Percentiles rank a stretch among this genome's conserved stretches.
Conservation (phyloP, 2,329 filamentous ascomycete species). For the Aspergillus luchuensis region DNA sequence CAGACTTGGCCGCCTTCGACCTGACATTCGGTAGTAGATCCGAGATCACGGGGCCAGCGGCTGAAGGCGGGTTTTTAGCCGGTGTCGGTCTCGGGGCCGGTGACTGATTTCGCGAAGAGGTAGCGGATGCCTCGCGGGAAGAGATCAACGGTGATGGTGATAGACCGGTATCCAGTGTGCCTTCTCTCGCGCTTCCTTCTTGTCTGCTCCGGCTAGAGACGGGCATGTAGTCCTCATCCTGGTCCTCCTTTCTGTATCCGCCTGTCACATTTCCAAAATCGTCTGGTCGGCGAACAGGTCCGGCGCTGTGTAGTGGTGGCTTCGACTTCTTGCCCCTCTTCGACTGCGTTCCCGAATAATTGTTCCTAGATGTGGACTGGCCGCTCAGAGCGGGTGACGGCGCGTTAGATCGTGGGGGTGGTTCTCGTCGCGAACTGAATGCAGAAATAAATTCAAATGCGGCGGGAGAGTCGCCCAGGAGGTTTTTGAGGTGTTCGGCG, state of each 20-base stretch:
- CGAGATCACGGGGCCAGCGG: slow-evolving; percentile 77
- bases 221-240: slow-evolving; percentile 72
- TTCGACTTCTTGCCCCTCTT: slow-evolving; percentile 60
- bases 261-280: slow-evolving; percentile 66
- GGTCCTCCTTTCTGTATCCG: slow-evolving; percentile 73
- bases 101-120: slow-evolving; percentile 49
- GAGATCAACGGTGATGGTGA: slow-evolving; percentile 36
- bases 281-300: slow-evolving; percentile 63
- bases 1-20: slow-evolving; percentile 63
- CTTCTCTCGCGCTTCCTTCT: slow-evolving; percentile 13
- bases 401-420: slow-evolving; percentile 20
- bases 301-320: slow-evolving; percentile 61
- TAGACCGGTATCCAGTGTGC: slow-evolving; percentile 26
- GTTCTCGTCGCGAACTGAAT: slow-evolving; percentile 67
- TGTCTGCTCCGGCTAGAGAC: slow-evolving; percentile 43
- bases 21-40: slow-evolving; percentile 66
- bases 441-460: slow-evolving; percentile 70
- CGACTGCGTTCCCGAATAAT: slow-evolving; percentile 11
- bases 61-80: slow-evolving; percentile 62
- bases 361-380: neutral
- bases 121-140: slow-evolving; percentile 45
- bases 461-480: slow-evolving; percentile 82
- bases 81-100: slow-evolving; percentile 32
- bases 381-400: slow-evolving; percentile 33
- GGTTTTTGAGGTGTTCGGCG: slow-evolving; percentile 80